Evolutionary conservation across 1,139 yeast genomes (phyloP).

Genomic region (Pichia sp.): DNA sequence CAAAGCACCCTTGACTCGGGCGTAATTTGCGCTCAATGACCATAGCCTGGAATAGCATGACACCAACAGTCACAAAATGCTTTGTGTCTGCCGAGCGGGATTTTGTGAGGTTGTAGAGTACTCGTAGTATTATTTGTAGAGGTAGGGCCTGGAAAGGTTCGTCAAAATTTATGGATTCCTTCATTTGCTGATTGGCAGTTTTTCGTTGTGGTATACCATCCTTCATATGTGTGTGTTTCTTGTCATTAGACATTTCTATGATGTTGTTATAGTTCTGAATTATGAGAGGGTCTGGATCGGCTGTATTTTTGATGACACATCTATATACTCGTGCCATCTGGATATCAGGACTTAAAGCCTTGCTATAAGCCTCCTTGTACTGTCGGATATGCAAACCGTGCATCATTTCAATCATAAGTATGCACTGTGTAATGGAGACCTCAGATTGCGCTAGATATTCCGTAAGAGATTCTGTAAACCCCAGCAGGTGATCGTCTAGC

Average conservation of each 20-base stretch:
- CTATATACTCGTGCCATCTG: constrained; percentile 24
- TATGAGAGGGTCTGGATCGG: constrained; percentile 10
- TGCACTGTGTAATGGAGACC: constrained; percentile 7
- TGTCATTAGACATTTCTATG: constrained; percentile 10
- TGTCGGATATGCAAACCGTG: constrained; percentile 26
- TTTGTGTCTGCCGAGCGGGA: neutral
- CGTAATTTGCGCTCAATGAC: constrained; percentile 1
- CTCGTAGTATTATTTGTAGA: constrained; percentile 17
- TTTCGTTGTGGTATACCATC: constrained; percentile 24
- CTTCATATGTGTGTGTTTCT: constrained; percentile 14
- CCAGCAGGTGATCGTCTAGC: constrained; percentile 19
- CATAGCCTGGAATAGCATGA: constrained; percentile 9
- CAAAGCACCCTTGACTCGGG: constrained; percentile 3
- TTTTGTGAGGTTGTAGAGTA: constrained; percentile 8
- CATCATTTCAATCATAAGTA: constrained; percentile 26
- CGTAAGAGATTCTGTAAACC: constrained; percentile 8
- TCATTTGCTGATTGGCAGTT: constrained; percentile 12
- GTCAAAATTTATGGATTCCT: constrained; percentile 5
- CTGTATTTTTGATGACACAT: constrained; percentile 8
- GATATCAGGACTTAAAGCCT: constrained; percentile 25
- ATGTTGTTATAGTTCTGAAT: constrained; percentile 12
- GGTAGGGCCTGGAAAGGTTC: constrained; percentile 16
- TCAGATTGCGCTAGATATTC: constrained; percentile 1
- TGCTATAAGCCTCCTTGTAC: constrained; percentile 18
- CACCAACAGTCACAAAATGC: neutral